Evolutionary conservation across 208 protist genomes (phyloP), one percentile per base, ranked within the genome.

Genomic region (Crithidia expoeki): DNA sequence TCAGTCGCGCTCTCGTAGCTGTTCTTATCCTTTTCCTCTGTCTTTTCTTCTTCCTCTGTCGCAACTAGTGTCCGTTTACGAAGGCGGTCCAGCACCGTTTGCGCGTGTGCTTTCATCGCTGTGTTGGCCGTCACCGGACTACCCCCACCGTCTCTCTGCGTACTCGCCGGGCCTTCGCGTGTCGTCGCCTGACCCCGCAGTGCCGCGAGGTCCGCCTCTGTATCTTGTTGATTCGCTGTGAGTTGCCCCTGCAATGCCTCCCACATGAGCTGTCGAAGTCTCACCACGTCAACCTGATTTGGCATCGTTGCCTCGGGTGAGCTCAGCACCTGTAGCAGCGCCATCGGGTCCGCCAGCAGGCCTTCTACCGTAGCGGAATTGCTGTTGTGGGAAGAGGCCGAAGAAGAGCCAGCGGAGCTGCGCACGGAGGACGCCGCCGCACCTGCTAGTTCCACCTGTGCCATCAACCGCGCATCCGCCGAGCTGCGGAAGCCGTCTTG

Each of bases 241-340:
- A 89, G 75, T 30, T 74, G 72, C 12, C 76, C 65, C 60, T 81
- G 70, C 50, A 96, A 65, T 3, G 81, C 77, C 56, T 63, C 63
- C 90, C 92, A 97, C 92, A 97, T 95, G 60, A 68, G 65, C 72
- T 86, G 73, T 17, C 88, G 88, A 42, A 97, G 79, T 61, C 68
- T 57, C 59, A 90, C 85, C 49, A 97, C 92, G 59, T 97, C 90
- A 19, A 97, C 85, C 78, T 94, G 86, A n/a, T 69, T 88, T 19
- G 88, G 82, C 38, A 92, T 72, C 28, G 81, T 88, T 44, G 87
- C 86, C 80, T 92, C 80, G 9, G 81, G 66, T n/a, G 81, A 46
- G 34, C 83, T 78, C 46, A 96, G 77, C 47, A 89, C 84, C 44
- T 77, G 57, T 42, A 79, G 62, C 47, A 92, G 64, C 36, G 73